Percentiles rank a stretch among this genome's conserved stretches.
phyloP scores from a whole-genome alignment of 2,329 filamentous ascomycete genomes.

The Colletotrichum chrysophilum region DNA sequence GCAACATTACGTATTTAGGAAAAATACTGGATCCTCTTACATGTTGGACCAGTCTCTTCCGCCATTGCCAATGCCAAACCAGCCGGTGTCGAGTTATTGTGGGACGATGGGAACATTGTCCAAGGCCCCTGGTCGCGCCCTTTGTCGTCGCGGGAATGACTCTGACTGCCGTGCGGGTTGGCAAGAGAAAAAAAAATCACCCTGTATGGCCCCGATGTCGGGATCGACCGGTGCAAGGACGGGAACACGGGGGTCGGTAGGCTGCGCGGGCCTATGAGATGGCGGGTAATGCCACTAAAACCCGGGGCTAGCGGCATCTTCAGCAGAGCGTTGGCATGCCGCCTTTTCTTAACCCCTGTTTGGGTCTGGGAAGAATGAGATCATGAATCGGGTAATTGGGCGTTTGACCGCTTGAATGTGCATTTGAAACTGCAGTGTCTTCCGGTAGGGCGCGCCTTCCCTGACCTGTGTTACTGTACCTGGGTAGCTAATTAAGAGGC shows the following conservation, averaged over 20 bases:
- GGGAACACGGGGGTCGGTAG: slow-evolving; percentile 7
- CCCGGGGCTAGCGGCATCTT: slow-evolving; percentile 8
- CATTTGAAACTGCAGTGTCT: not conserved
- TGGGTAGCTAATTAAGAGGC: not conserved
- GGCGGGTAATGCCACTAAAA: not conserved
- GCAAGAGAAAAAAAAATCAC: not conserved
- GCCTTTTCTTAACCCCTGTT: not conserved
- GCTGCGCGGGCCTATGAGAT: not conserved
- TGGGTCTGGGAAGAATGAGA: not conserved
- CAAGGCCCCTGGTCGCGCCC: slow-evolving; percentile 19
- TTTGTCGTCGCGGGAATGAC: slow-evolving; percentile 3
- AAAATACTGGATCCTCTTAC: slow-evolving; percentile 22
- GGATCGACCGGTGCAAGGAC: slow-evolving; percentile 19
- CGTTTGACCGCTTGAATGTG: not conserved
- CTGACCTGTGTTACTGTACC: not conserved
- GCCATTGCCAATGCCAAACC: slow-evolving; percentile 20
- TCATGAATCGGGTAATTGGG: not conserved
- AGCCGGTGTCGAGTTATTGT: slow-evolving; percentile 14
- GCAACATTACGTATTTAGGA: slow-evolving; percentile 9
- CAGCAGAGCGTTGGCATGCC: not conserved
- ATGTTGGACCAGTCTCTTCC: slow-evolving; percentile 20
- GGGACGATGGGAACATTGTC: slow-evolving; percentile 3
- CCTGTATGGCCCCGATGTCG: slow-evolving; percentile 15
- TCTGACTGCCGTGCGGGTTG: slow-evolving; percentile 1
- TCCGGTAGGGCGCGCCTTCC: slow-evolving; percentile 2